phyloP scores from a whole-genome alignment of 2,329 filamentous ascomycete genomes.

The Pleochaeta shiraiana region DNA sequence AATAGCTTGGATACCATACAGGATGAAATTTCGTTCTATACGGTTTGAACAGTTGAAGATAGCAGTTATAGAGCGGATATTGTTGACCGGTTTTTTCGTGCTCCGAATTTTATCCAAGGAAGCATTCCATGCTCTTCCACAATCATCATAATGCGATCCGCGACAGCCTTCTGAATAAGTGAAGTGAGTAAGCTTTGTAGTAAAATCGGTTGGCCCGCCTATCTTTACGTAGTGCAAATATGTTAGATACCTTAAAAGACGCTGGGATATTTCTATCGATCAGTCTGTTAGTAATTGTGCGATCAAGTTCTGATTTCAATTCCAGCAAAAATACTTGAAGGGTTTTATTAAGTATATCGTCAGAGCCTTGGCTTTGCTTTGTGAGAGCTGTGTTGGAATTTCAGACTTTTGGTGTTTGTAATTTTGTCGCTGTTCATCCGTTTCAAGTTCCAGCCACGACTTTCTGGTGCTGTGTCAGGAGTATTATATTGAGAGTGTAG shows the following conservation, averaged over 20 bases:
- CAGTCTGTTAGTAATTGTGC: neutral
- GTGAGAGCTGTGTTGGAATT: neutral
- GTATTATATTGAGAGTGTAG: too few species aligned
- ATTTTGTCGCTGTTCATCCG: too few species aligned
- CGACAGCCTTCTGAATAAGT: neutral
- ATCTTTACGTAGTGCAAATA: neutral
- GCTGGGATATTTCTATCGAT: neutral
- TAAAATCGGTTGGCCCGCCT: neutral
- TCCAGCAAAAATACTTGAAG: neutral
- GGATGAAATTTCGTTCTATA: neutral
- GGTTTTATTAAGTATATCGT: neutral
- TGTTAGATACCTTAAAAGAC: conserved; percentile 1
- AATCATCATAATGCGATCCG: neutral
- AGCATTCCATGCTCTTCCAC: neutral
- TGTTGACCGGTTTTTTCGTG: neutral
- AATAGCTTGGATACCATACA: neutral
- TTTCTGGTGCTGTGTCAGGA: too few species aligned
- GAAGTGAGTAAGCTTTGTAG: neutral
- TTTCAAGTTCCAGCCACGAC: too few species aligned
- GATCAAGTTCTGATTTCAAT: neutral
- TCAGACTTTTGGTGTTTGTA: too few species aligned
- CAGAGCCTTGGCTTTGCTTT: neutral
- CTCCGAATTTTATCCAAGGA: neutral
- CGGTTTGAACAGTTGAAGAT: neutral
- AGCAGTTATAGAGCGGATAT: neutral